Evolutionary conservation across 345 rosid genomes (phyloP), one percentile per base, ranked within the genome.

Genomic region (Ceriops zippeliana): DNA sequence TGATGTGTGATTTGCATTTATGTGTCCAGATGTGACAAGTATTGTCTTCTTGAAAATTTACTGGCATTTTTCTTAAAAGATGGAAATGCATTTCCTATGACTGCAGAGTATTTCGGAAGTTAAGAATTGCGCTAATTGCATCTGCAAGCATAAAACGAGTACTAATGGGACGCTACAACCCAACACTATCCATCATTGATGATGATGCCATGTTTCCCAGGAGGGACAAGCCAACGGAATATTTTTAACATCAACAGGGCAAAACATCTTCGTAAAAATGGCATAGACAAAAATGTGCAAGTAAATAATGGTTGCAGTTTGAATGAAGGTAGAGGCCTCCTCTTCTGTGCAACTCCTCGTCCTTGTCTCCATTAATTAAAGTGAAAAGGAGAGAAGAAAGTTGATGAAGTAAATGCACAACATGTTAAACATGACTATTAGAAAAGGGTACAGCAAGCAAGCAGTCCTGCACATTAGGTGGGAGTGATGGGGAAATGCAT

Each of bases 201-300:
- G 70, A 34, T 46, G 65, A 31, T 47, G 75, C 27, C 37, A 38
- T 71, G 68, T 64, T 47, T 63, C 49, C 46, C 65, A 22, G 42
- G 60, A 35, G 56, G 61, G 28, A 27, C 34, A 26, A 46, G 32
- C 16, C 35, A 30, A 4, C 9, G n/a, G 19, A 13, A 59, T 34
- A 32, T 16, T 58, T 59, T 52, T 60, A 35, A 54, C 66, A 35
- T 13, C 19, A 65, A 28, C 67, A n/a, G 54, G 42, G 46, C 30
- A 37, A 52, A 34, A 0, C 35, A 38, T 66, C 52, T 61, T 60
- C 52, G 22, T 16, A 52, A 27, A 66, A 34, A 60, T 42, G 3
- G n/a, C 22, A 37, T 21, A 31, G 57, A 52, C 42, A 52, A 42
- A 19, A 56, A 56, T 52, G 52, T 22, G 57, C n/a, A 37, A 61